Conservation (phyloP, 805 yeast species). For the Ogataea henricii region DNA sequence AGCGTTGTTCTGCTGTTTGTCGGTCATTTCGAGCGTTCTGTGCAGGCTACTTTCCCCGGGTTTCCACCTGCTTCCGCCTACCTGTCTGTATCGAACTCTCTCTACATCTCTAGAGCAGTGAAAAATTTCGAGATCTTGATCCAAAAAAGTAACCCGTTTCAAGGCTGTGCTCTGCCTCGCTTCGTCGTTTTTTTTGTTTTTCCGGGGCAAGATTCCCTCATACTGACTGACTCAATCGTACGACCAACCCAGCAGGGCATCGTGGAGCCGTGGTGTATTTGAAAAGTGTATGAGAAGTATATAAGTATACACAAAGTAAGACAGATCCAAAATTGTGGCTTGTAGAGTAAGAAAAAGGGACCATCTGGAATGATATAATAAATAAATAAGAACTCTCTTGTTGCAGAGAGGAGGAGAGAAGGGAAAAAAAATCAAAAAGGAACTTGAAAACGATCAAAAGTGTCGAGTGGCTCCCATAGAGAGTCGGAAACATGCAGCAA, state of each 20-base stretch:
- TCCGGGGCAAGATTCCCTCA: conserved; percentile 1
- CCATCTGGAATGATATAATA: neutral
- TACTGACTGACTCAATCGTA: neutral
- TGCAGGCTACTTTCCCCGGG: too few relatives aligned
- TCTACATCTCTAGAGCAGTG: neutral
- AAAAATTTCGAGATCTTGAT: conserved; percentile 2
- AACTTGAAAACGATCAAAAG: neutral
- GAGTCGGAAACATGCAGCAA: conserved; percentile 8
- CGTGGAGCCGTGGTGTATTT: too few relatives aligned
- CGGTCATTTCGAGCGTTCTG: too few relatives aligned
- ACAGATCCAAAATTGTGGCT: neutral
- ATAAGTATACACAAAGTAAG: neutral
- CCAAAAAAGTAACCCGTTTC: neutral
- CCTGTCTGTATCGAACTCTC: too few relatives aligned
- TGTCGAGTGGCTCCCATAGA: conserved; percentile 1
- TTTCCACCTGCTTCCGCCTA: too few relatives aligned
- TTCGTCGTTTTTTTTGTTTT: too few relatives aligned
- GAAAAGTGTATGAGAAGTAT: too few relatives aligned
- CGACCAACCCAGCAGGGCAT: neutral
- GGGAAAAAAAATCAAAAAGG: neutral
- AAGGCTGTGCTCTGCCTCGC: neutral
- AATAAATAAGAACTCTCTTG: neutral
- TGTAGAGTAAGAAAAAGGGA: neutral
- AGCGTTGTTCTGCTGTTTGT: neutral
- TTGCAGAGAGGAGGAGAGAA: neutral